Base-by-base conservation (phyloP, 2,329 filamentous ascomycete species). In the Xylariaceae sp. region DNA sequence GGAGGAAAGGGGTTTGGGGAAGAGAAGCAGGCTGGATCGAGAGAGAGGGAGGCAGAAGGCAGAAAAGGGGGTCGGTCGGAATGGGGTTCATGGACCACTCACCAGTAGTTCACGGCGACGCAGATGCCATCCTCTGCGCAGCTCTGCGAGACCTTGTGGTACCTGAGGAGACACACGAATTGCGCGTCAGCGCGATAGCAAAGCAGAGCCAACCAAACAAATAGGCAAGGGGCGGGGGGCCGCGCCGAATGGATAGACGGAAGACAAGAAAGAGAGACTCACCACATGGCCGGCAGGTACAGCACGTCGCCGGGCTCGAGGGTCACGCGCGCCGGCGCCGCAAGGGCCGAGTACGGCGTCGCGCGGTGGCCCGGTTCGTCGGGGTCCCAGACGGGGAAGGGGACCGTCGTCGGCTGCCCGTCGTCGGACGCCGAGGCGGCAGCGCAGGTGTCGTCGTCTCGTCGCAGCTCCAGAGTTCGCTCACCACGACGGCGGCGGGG, bases 81-180 rank as follows among this genome's bases (percentile, higher is more conserved):
- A n/a, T n/a, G n/a, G n/a, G n/a, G n/a, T n/a, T n/a, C n/a, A n/a
- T n/a, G 12, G 29, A 17, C 10, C 30, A 48, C 63, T 51, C 57
- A 81, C 81, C 85, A 92, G 56, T 90, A 90, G 50, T 92, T 92
- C 23, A 88, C 77, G 2, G 85, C 83, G 35, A 83, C 76, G 26
- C 83, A 86, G 19, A 89, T 75, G 0, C 79, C 80, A 42, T 88
- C 82, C 1, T 74, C 63, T 0, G 68, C 68, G 43, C 75, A 78
- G 2, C 72, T 77, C 52, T 92, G 85, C 5, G 73, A 77, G 4
- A 92, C 85, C 53, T 90, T 88, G 53, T 92, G 85, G 52, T 84
- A 86, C 75, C 75, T 56, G 28, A 23, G 9, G 7, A 24, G 13
- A 2, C n/a, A n/a, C n/a, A n/a, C n/a, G n/a, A n/a, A n/a, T 8